Conservation (phyloP, 352 stramenopile species). For the Globisporangium middletonii region DNA sequence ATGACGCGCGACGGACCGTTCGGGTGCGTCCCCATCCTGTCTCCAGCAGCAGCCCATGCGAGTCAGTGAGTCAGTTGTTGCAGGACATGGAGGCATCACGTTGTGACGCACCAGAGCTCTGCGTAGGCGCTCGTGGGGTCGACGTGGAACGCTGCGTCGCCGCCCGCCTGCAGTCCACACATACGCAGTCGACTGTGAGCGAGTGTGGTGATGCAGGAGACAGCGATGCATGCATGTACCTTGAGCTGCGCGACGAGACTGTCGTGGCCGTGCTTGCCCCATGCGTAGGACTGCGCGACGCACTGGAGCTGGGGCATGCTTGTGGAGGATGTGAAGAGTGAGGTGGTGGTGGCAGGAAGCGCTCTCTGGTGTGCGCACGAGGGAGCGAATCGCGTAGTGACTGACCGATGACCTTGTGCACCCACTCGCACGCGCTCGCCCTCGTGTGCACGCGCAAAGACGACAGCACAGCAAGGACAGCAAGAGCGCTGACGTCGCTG, state of each 20-base stretch:
- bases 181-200: not conserved
- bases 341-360: not conserved
- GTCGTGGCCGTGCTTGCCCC: constrained; percentile 81
- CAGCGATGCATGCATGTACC: constrained; percentile 22
- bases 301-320: constrained; percentile 77
- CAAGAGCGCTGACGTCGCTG: not conserved
- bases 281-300: constrained; percentile 87
- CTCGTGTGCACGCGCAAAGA: not conserved
- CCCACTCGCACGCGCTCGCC: too few relatives aligned
- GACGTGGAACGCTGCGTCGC: constrained; percentile 38
- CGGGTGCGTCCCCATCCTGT: constrained; percentile 92
- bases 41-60: constrained; percentile 5
- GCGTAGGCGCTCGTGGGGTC: constrained; percentile 59
- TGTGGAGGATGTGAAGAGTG: not conserved
- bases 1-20: constrained; percentile 87
- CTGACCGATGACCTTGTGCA: not conserved
- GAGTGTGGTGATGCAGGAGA: not conserved
- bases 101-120: constrained; percentile 74
- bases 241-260: constrained; percentile 87
- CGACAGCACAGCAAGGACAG: not conserved
- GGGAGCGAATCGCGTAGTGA: not conserved
- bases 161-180: constrained; percentile 25
- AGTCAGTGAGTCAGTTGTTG: constrained; percentile 4
- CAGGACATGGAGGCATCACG: not conserved
- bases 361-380: not conserved